Percentiles rank a stretch among this genome's conserved stretches.
Evolutionary conservation across 2,329 filamentous ascomycete genomes (phyloP).

Genomic region (Aspergillus fumigatus): DNA sequence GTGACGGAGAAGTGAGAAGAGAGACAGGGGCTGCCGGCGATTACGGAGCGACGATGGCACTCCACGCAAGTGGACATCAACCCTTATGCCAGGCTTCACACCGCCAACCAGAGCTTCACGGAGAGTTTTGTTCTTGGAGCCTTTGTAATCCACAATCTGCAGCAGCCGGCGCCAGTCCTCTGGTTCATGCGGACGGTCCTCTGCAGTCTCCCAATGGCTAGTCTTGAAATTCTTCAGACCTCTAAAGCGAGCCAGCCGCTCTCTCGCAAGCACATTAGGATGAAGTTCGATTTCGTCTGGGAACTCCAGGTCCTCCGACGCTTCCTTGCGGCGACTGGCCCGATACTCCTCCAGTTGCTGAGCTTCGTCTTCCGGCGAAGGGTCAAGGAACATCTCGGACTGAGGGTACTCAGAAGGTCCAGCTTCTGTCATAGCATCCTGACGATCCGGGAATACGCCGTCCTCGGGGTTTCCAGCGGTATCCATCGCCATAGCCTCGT

Average conservation of each 20-base stretch:
- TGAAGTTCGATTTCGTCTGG: slow-evolving; percentile 95
- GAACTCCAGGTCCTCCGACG: slow-evolving; percentile 87
- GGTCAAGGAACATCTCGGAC: slow-evolving; percentile 85
- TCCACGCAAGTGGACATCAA: slow-evolving; percentile 68
- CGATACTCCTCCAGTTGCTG: slow-evolving; percentile 79
- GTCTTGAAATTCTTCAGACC: slow-evolving; percentile 87
- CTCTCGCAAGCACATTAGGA: slow-evolving; percentile 78
- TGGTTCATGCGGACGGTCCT: slow-evolving; percentile 81
- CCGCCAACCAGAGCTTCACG: slow-evolving; percentile 87
- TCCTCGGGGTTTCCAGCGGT: slow-evolving; percentile 69
- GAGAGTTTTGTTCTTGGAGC: slow-evolving; percentile 68
- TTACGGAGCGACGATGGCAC: slow-evolving; percentile 53
- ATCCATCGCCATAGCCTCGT: slow-evolving; percentile 50
- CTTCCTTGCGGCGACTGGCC: slow-evolving; percentile 70
- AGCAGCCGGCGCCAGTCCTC: slow-evolving; percentile 84
- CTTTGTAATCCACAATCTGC: slow-evolving; percentile 84
- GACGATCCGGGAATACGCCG: slow-evolving; percentile 58
- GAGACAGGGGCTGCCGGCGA: slow-evolving; percentile 56
- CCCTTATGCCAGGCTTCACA: slow-evolving; percentile 75
- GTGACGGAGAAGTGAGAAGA: slow-evolving; percentile 86
- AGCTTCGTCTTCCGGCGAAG: slow-evolving; percentile 75
- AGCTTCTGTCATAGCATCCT: slow-evolving; percentile 64
- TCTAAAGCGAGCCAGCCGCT: slow-evolving; percentile 79
- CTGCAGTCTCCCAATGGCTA: slow-evolving; percentile 82
- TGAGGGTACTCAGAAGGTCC: slow-evolving; percentile 86